Conservation (phyloP, 1,284 basidiomycete genomes). For the Puccinia horiana region DNA sequence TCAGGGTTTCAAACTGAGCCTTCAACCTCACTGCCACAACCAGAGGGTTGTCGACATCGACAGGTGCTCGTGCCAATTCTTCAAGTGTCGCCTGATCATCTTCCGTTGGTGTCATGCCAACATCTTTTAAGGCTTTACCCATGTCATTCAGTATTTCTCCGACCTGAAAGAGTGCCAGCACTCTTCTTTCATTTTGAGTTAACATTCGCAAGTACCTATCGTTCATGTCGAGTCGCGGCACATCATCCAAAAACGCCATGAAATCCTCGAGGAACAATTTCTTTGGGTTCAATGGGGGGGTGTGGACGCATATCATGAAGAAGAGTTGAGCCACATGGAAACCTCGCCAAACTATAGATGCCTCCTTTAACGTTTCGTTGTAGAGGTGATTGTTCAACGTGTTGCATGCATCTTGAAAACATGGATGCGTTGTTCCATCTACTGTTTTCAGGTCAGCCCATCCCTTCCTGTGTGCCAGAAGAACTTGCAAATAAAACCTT, state of each 20-base stretch:
- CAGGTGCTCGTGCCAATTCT: too few species aligned
- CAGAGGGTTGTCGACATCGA: too few species aligned
- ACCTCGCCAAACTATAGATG: background rate
- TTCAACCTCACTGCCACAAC: conserved; percentile 53
- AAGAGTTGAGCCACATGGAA: background rate
- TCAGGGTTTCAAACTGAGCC: background rate
- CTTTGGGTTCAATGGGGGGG: background rate
- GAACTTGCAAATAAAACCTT: background rate
- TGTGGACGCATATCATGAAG: background rate
- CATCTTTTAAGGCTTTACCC: too few species aligned
- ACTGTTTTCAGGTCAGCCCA: background rate
- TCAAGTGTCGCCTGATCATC: conserved; percentile 60
- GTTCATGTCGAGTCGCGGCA: background rate
- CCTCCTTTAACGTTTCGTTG: background rate
- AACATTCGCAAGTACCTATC: background rate
- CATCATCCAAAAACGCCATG: background rate
- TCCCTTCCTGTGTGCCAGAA: background rate
- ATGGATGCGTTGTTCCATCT: background rate
- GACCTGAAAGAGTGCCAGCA: too few species aligned
- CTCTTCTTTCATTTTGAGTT: too few species aligned
- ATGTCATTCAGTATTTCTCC: too few species aligned
- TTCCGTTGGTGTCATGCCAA: conserved; percentile 58
- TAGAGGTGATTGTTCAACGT: background rate
- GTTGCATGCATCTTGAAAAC: background rate
- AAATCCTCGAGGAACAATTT: background rate